Evolutionary conservation across 176 grass and related monocot species (phyloP).

Genomic region (Cenchrus americanus): DNA sequence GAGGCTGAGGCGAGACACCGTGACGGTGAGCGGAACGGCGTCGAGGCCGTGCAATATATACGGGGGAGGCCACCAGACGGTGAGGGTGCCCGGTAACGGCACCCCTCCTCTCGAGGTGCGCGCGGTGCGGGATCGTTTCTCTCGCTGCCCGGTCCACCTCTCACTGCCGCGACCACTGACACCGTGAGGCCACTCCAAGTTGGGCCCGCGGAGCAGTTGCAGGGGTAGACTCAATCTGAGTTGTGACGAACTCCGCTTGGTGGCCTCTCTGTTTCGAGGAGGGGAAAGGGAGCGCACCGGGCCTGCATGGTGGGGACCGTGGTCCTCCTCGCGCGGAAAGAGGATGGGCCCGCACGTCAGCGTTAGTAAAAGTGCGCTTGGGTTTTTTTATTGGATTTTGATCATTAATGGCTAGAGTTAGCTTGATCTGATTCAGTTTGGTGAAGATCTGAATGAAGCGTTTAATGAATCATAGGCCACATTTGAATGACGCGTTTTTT

Average conservation of each 20-base stretch:
- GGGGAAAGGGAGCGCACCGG: too few species aligned
- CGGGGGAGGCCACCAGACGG: neutral
- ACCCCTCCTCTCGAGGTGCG: neutral
- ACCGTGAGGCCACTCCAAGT: fast-evolving
- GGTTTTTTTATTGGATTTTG: neutral
- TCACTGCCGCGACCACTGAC: neutral
- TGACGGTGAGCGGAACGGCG: neutral
- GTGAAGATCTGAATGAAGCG: neutral
- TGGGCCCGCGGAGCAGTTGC: neutral
- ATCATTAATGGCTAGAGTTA: neutral
- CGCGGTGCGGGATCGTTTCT: neutral
- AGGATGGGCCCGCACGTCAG: neutral
- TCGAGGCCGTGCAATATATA: neutral
- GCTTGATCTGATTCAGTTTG: neutral
- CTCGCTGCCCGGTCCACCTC: neutral
- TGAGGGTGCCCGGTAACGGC: neutral
- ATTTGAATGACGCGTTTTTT: too few species aligned
- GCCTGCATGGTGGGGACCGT: neutral
- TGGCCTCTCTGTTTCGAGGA: too few species aligned
- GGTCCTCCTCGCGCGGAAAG: neutral
- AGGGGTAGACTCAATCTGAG: too few species aligned
- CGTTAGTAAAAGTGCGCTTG: too few species aligned
- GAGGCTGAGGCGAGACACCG: neutral
- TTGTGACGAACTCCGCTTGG: too few species aligned
- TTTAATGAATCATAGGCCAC: neutral